These are phyloP conservation scores for Pseudonectria foliicola DNA, from an alignment of 2,329 filamentous ascomycete species.

Conservation along the genomic window DNA sequence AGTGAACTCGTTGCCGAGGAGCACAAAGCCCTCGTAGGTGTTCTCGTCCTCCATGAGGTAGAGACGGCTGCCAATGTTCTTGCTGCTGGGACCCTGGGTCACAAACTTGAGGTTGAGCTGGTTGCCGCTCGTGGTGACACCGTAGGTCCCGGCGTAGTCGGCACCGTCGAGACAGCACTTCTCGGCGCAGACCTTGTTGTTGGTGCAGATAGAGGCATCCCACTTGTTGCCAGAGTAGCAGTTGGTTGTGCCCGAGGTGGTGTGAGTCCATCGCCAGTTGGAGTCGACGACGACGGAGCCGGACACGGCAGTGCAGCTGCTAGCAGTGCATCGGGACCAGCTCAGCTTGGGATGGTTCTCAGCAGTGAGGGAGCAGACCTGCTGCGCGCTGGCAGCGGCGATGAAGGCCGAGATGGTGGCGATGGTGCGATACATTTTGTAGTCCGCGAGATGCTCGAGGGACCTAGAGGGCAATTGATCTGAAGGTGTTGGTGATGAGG, in stretches of 20 bases:
- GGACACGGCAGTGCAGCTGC: slow-evolving; percentile 42
- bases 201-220: slow-evolving; percentile 34
- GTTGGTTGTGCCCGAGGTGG: slow-evolving; percentile 39
- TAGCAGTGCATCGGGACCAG: slow-evolving; percentile 46
- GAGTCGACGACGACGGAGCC: slow-evolving; percentile 50
- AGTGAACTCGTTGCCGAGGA: slow-evolving; percentile 62
- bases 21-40: slow-evolving; percentile 58
- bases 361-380: slow-evolving; percentile 38
- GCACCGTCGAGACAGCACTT: slow-evolving; percentile 49
- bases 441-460: slow-evolving; percentile 5
- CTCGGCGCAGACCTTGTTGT: slow-evolving; percentile 35
- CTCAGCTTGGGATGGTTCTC: slow-evolving; percentile 47
- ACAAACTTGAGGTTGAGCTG: slow-evolving; percentile 51
- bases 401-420: slow-evolving; percentile 22
- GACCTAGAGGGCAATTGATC: slow-evolving; percentile 3
- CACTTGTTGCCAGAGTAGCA: slow-evolving; percentile 49
- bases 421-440: slow-evolving; percentile 24
- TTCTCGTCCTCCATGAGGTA: slow-evolving; percentile 57
- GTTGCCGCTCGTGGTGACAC: slow-evolving; percentile 45
- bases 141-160: slow-evolving; percentile 45
- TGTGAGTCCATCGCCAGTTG: slow-evolving; percentile 57
- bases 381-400: slow-evolving; percentile 34
- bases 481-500: not conserved
- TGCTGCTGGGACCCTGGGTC: slow-evolving; percentile 40
- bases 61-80: slow-evolving; percentile 48